phyloP scores from a whole-genome alignment of 2,329 filamentous ascomycete species.

The Exophiala oligosperma region DNA sequence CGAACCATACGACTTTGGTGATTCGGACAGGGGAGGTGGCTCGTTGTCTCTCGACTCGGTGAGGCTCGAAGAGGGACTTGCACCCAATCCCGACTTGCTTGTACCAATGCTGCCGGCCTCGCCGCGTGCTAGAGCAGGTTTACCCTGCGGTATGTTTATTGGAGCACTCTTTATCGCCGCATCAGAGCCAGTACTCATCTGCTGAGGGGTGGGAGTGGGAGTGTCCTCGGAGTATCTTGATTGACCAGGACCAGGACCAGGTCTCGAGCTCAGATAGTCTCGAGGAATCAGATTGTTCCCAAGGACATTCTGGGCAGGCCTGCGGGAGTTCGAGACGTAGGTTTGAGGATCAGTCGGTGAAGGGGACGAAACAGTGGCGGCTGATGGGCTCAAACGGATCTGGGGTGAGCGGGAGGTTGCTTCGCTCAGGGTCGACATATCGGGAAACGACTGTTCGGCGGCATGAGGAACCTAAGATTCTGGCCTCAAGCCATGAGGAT shows the following conservation, averaged over 20 bases:
- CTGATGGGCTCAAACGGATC: constrained; percentile 20
- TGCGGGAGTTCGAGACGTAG: constrained; percentile 12
- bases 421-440: constrained; percentile 23
- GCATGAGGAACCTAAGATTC: constrained; percentile 13
- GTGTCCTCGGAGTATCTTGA: constrained; percentile 1
- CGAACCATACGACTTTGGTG: constrained; percentile 17
- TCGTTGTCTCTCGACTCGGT: constrained; percentile 2
- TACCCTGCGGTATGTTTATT: constrained; percentile 7
- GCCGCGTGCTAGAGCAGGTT: constrained; percentile 3
- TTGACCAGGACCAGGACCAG: constrained; percentile 8
- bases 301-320: constrained; percentile 15
- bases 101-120: neutral
- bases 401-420: constrained; percentile 19
- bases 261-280: constrained; percentile 35
- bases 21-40: constrained; percentile 8
- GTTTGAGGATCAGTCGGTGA: constrained; percentile 21
- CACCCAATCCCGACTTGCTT: neutral
- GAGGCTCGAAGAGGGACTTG: neutral
- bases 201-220: constrained; percentile 1
- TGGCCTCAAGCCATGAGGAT: constrained; percentile 14
- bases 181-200: constrained; percentile 9
- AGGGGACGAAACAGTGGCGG: constrained; percentile 23
- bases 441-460: constrained; percentile 13
- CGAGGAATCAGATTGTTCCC: constrained; percentile 36
- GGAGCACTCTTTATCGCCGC: constrained; percentile 3